Evolutionary conservation across 2,329 filamentous ascomycete genomes (phyloP).

Genomic region (Pseudogymnoascus sp.): DNA sequence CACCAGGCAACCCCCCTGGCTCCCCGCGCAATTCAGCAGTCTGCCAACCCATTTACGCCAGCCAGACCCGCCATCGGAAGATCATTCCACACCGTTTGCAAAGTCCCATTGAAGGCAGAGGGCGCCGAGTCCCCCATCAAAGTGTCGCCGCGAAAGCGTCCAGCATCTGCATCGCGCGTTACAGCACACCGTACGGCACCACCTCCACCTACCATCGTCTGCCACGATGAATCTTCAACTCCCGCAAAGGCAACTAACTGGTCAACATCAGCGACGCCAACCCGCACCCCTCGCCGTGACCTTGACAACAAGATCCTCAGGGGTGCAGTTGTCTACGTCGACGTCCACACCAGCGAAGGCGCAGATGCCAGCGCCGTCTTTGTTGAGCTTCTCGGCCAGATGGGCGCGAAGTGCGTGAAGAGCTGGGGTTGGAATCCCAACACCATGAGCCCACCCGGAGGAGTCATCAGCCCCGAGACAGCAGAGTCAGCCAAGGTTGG

Average conservation of each 20-base stretch:
- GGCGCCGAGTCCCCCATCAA: slow-evolving; percentile 40
- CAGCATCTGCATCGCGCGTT: slow-evolving; percentile 36
- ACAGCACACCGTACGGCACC: slow-evolving; percentile 36
- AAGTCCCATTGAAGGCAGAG: slow-evolving; percentile 65
- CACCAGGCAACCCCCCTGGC: slow-evolving; percentile 17
- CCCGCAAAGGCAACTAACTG: slow-evolving; percentile 44
- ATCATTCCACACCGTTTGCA: slow-evolving; percentile 65
- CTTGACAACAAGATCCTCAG: slow-evolving; percentile 49
- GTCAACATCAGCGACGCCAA: slow-evolving; percentile 49
- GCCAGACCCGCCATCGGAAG: slow-evolving; percentile 43
- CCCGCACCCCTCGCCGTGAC: slow-evolving; percentile 48
- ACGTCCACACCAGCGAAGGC: slow-evolving; percentile 76
- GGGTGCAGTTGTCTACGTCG: slow-evolving; percentile 72
- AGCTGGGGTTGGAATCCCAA: slow-evolving; percentile 65
- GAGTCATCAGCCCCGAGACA: slow-evolving; percentile 9
- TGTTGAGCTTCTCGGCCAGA: slow-evolving; percentile 66
- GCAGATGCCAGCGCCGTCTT: slow-evolving; percentile 76
- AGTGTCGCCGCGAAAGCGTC: slow-evolving; percentile 32
- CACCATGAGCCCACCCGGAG: neutral
- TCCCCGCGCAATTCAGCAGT: slow-evolving; percentile 21
- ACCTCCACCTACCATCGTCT: slow-evolving; percentile 13
- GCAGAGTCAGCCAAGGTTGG: slow-evolving; percentile 47
- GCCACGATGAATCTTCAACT: slow-evolving; percentile 31
- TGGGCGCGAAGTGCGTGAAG: slow-evolving; percentile 74
- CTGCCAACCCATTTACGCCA: slow-evolving; percentile 49